These are phyloP conservation scores for Saccharum officinarum DNA, from an alignment of 176 grass and related monocot species.

Conservation along the genomic window DNA sequence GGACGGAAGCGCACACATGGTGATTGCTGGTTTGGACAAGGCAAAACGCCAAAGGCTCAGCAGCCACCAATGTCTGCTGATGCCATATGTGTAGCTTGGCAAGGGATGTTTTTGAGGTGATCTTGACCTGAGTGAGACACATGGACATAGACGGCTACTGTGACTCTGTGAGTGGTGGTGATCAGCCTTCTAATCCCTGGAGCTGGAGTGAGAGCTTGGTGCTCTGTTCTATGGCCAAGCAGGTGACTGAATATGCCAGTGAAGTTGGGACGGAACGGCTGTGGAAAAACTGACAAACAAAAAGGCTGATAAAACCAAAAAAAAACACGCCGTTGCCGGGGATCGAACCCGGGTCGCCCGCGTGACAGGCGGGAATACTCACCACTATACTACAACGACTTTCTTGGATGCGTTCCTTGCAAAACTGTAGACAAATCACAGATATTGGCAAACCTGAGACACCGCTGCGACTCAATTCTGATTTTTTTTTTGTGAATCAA, in stretches of 20 bases:
- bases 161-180: neutral
- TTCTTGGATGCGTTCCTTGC: neutral
- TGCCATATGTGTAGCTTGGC: conserved; percentile 35
- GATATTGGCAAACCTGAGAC: neutral
- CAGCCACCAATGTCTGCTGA: neutral
- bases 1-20: neutral
- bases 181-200: neutral
- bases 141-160: neutral
- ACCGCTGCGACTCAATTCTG: neutral
- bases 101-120: conserved; percentile 30
- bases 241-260: neutral
- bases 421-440: neutral
- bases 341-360: conserved; percentile 87
- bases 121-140: neutral
- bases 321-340: conserved; percentile 70
- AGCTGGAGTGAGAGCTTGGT: neutral
- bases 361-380: conserved; percentile 94
- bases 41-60: neutral
- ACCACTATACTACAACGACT: conserved; percentile 30
- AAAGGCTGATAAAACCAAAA: neutral
- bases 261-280: neutral
- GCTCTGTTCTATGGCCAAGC: neutral
- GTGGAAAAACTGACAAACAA: neutral
- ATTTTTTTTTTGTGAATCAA: too few species aligned
- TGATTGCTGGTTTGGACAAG: conserved; percentile 2